phyloP scores from a whole-genome alignment of 179 eudicot species.

The Amaranthus tricolor region DNA sequence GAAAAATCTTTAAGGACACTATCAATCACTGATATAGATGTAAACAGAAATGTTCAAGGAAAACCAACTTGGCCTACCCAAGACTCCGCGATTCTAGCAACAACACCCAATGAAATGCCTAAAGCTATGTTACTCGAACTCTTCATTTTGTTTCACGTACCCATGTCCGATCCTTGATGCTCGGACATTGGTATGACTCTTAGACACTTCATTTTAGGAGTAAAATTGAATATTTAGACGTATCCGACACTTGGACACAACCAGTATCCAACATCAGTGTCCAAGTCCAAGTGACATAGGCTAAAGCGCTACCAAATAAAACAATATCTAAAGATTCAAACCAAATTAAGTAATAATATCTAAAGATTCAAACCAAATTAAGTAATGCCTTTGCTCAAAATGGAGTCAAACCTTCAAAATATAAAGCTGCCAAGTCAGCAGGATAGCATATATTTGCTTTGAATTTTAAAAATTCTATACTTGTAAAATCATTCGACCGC shows the following conservation, averaged over 20 bases:
- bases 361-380: not conserved
- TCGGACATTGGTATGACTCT: too few species aligned
- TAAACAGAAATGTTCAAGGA: not conserved
- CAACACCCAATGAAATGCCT: not conserved
- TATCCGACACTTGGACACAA: too few species aligned
- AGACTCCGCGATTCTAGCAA: not conserved
- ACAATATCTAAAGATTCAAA: too few species aligned
- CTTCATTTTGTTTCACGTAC: too few species aligned
- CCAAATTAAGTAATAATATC: not conserved
- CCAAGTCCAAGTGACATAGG: too few species aligned
- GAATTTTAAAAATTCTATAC: not conserved
- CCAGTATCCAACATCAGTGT: too few species aligned
- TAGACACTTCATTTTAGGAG: too few species aligned
- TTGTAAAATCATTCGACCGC: too few species aligned
- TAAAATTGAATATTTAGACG: too few species aligned
- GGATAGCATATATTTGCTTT: not conserved
- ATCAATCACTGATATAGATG: not conserved
- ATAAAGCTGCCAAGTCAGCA: not conserved
- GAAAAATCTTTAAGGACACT: not conserved
- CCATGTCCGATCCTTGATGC: too few species aligned
- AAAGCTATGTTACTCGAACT: too few species aligned
- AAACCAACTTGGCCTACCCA: not conserved
- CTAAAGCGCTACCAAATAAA: too few species aligned
- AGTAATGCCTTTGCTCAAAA: not conserved
- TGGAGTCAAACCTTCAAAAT: not conserved